Base-by-base conservation (phyloP, 192 early-diverging fungal genomes). In the Phycomyces blakesleeanus region DNA sequence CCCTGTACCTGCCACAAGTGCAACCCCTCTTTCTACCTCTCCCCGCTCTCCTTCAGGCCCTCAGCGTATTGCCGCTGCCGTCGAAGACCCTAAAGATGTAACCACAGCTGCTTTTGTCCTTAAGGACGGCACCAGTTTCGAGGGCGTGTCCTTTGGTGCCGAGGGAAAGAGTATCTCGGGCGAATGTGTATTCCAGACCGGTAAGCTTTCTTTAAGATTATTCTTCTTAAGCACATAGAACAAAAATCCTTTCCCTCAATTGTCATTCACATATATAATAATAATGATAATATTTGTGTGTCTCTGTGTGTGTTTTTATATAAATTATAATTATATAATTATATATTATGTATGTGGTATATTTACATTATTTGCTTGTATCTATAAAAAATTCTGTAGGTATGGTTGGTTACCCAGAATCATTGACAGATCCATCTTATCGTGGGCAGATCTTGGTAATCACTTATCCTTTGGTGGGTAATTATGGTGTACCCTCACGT, bases 371-470 rank as follows among this genome's bases (percentile, higher is more conserved):
- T n/a, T n/a, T n/a, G n/a, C n/a, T n/a, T n/a, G n/a, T n/a, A n/a
- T n/a, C 38, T 44, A 55, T 57, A 16, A 25, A 34, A 34, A 34
- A 25, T 59, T 47, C 14, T 26, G n/a, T 61, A 90, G 89, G 90
- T 38, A 97, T 97, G 95, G 93, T 96, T 55, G 97, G 95, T 51
- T 98, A 97, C 73, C 94, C 97, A n/a, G 95, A 98, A 78, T 95
- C 97, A 25, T 81, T 97, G 70, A 97, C 94, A 2, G 95, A 99
- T 80, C 97, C 97, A 16, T 97, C 95, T 50, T 99, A 99, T 79
- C 85, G 90, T 61, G 97, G 97, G 5, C 97, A 99, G 85, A 97
- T 99, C 59, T 79, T 99, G 51, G 93, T 99, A 34, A 76, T 99
- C 55, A 99, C 97, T 60, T 99, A 96, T 78, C 97, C 97, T 11